Base-by-base conservation (phyloP, 2,329 filamentous ascomycete genomes). In the Zasmidium angulare region DNA sequence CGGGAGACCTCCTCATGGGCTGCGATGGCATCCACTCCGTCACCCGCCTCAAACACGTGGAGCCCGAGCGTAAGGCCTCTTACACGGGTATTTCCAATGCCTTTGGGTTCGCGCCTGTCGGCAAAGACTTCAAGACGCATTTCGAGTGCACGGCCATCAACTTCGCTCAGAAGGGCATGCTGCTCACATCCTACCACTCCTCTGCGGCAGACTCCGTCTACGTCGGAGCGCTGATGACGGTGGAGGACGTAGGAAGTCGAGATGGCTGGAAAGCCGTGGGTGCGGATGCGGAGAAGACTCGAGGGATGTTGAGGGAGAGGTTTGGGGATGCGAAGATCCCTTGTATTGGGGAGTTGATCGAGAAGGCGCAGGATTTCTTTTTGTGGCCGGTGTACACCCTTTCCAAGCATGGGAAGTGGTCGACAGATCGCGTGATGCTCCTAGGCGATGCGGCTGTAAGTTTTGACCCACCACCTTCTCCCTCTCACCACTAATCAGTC, bases 341-440 rank as follows among this genome's bases (percentile, higher is more conserved):
- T 1, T 74, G 75, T 43, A 71, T 74, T 48, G 64, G 66, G 55
- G 70, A 71, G 12, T 63, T 78, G 65, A 79, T 80, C 55, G 68
- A 75, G 56, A 76, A 75, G 50, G 75, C 74, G 20, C 56, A 75
- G 63, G 77, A 79, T 55, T 72, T 79, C 63, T 79, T 70, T 60
- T 68, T 80, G 46, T 80, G 78, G 77, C 76, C 77, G 1, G 77
- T 80, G 1, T 81, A 77, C 63, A 79, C 75, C 6, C 71, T 80
- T 0, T 71, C 70, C 1, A 78, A 78, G 52, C 66, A 72, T 12
- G 77, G 77, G 0, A 78, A 75, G 56, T 80, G 78, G 78, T 70
- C 72, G 1, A 79, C 77, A 0, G 70, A 77, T n/a, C 68, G 76
- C 3, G 73, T 75, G 2, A 77, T 79, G 72, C 66, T 80, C 36